Evolutionary conservation across 345 rosid genomes (phyloP).

Genomic region (Combretum micranthum): DNA sequence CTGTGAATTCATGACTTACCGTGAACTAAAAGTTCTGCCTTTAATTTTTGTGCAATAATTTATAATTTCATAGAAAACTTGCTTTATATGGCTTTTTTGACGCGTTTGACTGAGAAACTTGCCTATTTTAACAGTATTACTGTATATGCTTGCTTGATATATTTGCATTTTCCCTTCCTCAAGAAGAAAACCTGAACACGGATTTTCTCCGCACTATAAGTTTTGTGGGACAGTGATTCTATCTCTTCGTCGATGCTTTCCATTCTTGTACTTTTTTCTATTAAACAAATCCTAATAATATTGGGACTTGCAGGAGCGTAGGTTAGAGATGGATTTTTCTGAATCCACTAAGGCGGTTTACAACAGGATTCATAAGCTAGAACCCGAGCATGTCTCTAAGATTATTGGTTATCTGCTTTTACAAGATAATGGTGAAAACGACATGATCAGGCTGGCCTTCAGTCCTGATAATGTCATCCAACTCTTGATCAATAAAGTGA

Average conservation of each 20-base stretch:
- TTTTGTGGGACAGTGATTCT: neutral
- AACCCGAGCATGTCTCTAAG: conserved; percentile 78
- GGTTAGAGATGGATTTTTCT: conserved; percentile 59
- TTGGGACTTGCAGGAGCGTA: conserved; percentile 26
- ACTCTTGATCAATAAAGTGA: conserved; percentile 56
- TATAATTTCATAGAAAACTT: no score
- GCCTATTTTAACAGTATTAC: no score
- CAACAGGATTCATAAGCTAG: conserved; percentile 69
- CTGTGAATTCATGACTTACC: no score
- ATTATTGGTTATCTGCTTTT: conserved; percentile 75
- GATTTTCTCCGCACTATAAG: no score
- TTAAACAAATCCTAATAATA: neutral
- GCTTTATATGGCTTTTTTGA: no score
- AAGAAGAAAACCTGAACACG: no score
- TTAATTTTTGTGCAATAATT: no score
- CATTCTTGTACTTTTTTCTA: neutral
- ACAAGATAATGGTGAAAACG: conserved; percentile 64
- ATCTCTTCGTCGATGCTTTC: neutral
- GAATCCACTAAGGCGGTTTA: conserved; percentile 76
- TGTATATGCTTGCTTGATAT: no score
- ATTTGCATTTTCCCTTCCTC: no score
- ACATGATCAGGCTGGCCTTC: conserved; percentile 87
- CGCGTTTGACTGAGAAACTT: no score
- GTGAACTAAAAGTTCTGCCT: no score
- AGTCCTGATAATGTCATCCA: conserved; percentile 58